These are phyloP conservation scores for Parachaetomium inaequale DNA, from an alignment of 495 filamentous ascomycete species.

Conservation along the genomic window DNA sequence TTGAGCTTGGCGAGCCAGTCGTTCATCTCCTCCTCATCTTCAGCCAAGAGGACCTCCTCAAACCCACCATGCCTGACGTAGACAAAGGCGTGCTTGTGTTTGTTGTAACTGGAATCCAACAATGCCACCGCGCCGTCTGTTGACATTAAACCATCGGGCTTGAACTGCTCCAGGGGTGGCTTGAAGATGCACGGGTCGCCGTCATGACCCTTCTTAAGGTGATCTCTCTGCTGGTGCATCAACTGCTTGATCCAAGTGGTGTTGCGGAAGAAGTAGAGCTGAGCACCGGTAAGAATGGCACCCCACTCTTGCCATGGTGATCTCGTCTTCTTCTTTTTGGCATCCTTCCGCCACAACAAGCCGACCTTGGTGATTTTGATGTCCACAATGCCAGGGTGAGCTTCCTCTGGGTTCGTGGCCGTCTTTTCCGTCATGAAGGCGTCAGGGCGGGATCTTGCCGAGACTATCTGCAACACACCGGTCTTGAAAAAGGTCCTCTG, in stretches of 20 bases:
- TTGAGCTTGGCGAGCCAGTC: constrained; percentile 97
- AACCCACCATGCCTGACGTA: constrained; percentile 85
- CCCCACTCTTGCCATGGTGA: constrained; percentile 99
- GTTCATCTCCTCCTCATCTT: constrained; percentile 86
- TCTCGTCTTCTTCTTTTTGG: constrained; percentile 88
- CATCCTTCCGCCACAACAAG: constrained; percentile 90
- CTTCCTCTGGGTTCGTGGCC: constrained; percentile 77
- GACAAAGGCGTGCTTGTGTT: constrained; percentile 92
- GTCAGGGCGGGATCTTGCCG: constrained; percentile 84
- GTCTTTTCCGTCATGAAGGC: constrained; percentile 88
- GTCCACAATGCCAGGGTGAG: constrained; percentile 90
- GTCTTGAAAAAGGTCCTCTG: constrained; percentile 87
- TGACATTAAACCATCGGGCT: constrained; percentile 86
- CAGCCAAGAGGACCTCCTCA: constrained; percentile 88
- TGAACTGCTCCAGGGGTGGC: constrained; percentile 85
- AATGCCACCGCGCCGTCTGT: constrained; percentile 89
- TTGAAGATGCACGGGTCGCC: constrained; percentile 77
- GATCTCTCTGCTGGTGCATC: constrained; percentile 77
- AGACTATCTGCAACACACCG: constrained; percentile 89
- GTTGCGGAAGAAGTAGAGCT: constrained; percentile 95
- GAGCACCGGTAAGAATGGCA: constrained; percentile 87
- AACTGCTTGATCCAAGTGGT: constrained; percentile 85
- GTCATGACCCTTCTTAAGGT: constrained; percentile 64
- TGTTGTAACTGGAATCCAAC: constrained; percentile 81
- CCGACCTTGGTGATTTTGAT: constrained; percentile 98